Base-by-base conservation (phyloP, 768 basidiomycete genomes). In the Trametes maxima region DNA sequence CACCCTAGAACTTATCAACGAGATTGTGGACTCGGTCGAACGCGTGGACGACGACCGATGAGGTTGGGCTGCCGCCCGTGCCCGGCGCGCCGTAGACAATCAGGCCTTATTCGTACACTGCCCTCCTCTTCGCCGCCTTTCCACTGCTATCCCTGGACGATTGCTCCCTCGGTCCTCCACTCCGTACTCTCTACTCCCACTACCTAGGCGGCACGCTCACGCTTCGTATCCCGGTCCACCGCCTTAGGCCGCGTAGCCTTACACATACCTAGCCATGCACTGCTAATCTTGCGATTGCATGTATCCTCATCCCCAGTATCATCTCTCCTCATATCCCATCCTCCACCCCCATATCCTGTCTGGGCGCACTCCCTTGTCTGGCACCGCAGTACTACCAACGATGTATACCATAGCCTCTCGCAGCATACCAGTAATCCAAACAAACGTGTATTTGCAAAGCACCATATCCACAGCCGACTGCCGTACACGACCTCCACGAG, bases 1-100 rank as follows among this genome's bases (percentile, higher is more conserved):
- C 33, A 92, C 94, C 22, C 78, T 91, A 76, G 96, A 96, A 62
- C 81, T 98, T 50, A 91, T 97, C 55, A 91, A 93, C 70, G 95
- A 97, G 76, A 94, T 95, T 65, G 92, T 94, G 22, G 92, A 95
- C 72, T 93, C 92, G 14, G 92, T 95, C 17, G 92, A 95, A 71
- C 91, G 89, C 65, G 91, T 94, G 40, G 91, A 92, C 64, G 92
- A 93, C 25, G 86, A 87, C 45, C 81, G 79, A 74, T 86, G 75
- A 74, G 40, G 43, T 16, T 21, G 33, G 13, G 42, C 17, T 47
- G 11, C 48, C 49, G 28, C 33, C n/a, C n/a, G 10, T 12, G 14
- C 36, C 25, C 25, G 37, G 48, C 44, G 59, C 59, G 37, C 45
- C 28, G 59, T 39, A 42, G 52, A 54, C 53, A 60, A 57, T 54